phyloP scores from a whole-genome alignment of 2,329 filamentous ascomycete genomes.

The Xylariales sp. region DNA sequence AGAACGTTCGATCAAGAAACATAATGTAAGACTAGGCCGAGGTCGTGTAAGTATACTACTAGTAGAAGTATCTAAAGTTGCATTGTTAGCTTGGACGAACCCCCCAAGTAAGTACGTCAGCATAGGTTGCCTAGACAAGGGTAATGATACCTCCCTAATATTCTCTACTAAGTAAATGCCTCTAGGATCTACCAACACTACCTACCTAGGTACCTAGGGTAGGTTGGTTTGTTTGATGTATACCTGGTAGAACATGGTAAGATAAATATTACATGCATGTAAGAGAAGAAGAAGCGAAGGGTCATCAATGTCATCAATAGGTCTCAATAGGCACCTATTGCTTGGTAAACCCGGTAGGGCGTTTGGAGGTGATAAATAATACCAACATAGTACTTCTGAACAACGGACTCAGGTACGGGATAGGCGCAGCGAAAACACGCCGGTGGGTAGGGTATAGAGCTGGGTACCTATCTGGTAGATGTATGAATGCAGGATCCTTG shows the following conservation, averaged over 20 bases:
- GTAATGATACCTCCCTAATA: background rate
- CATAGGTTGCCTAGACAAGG: conserved; percentile 28
- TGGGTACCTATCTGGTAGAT: background rate
- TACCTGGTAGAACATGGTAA: too few relatives aligned
- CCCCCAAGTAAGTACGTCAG: conserved; percentile 24
- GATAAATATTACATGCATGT: too few relatives aligned
- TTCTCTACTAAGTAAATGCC: too few relatives aligned
- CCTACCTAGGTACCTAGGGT: too few relatives aligned
- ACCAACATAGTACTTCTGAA: background rate
- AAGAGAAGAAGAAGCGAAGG: too few relatives aligned
- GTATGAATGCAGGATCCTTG: background rate
- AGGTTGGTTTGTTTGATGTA: background rate
- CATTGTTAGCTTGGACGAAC: conserved; percentile 1
- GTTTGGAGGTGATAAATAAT: background rate
- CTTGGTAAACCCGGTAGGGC: too few relatives aligned
- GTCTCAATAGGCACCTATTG: too few relatives aligned
- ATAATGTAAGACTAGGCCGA: background rate
- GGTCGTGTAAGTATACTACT: background rate
- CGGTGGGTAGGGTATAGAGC: too few relatives aligned
- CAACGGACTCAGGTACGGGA: background rate
- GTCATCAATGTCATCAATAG: too few relatives aligned
- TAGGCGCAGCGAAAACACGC: background rate
- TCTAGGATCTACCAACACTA: background rate
- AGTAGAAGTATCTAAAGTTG: background rate
- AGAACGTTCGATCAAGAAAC: background rate